phyloP scores from a whole-genome alignment of 768 basidiomycete species.

The Kwoniella mangroviensis region DNA sequence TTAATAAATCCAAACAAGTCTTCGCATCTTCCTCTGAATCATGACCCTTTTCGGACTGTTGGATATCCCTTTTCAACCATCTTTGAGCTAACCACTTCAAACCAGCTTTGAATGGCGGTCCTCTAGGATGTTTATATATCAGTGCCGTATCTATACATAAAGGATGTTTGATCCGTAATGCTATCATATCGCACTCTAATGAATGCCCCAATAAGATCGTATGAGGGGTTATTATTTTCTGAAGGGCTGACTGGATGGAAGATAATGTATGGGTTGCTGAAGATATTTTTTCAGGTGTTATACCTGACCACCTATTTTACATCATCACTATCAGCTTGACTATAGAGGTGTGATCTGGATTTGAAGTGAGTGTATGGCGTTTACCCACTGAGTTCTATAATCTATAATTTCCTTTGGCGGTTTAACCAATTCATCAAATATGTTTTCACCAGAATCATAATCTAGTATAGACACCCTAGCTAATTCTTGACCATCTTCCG shows the following conservation, averaged over 20 bases:
- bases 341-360: too few species aligned
- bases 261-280: conserved; percentile 76
- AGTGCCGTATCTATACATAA: conserved; percentile 90
- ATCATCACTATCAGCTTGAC: neutral
- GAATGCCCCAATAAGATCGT: conserved; percentile 91
- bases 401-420: conserved; percentile 82
- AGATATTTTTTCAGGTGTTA: conserved; percentile 74
- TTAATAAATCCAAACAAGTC: conserved; percentile 81
- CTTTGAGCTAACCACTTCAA: conserved; percentile 96
- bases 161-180: conserved; percentile 83
- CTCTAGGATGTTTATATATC: conserved; percentile 88
- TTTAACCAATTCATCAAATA: conserved; percentile 89
- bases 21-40: conserved; percentile 93
- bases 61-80: conserved; percentile 89
- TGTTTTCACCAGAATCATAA: conserved; percentile 68
- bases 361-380: neutral
- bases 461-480: conserved; percentile 85
- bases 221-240: conserved; percentile 59
- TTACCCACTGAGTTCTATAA: conserved; percentile 81
- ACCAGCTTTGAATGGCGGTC: conserved; percentile 89
- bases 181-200: conserved; percentile 88
- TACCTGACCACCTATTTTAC: conserved; percentile 81
- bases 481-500: conserved; percentile 86
- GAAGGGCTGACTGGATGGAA: conserved; percentile 70
- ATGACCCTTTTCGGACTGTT: conserved; percentile 69